Evolutionary conservation across 148 eudicot species (phyloP).

Genomic region (Vaccinium corymbosum): DNA sequence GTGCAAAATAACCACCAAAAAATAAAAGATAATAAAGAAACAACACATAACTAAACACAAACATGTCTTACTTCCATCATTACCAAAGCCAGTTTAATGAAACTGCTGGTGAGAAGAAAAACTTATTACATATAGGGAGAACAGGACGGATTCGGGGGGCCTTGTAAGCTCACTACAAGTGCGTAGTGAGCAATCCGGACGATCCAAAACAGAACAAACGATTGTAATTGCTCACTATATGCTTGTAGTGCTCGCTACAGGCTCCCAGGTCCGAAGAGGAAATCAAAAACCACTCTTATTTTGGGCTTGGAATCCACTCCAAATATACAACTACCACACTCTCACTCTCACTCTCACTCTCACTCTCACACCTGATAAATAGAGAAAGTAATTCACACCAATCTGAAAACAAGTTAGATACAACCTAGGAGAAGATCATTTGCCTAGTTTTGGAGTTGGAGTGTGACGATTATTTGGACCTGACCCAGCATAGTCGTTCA

Average conservation of each 20-base stretch:
- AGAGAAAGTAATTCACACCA: background rate
- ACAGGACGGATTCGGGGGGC: background rate
- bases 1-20: background rate
- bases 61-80: background rate
- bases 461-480: conserved; percentile 75
- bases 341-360: no score
- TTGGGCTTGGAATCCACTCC: background rate
- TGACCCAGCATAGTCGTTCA: conserved; percentile 68
- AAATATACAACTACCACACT: background rate
- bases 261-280: background rate
- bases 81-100: background rate
- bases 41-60: background rate
- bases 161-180: no score
- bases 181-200: no score
- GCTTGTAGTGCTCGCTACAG: no score
- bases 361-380: background rate
- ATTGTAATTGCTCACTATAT: no score
- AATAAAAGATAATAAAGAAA: background rate
- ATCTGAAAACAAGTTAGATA: background rate
- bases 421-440: background rate
- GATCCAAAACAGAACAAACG: no score
- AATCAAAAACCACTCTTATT: background rate
- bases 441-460: conserved; percentile 34
- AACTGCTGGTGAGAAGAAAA: background rate
- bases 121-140: background rate